Conservation (phyloP, 768 basidiomycete genomes). For the Macrolepiota dolichaula region DNA sequence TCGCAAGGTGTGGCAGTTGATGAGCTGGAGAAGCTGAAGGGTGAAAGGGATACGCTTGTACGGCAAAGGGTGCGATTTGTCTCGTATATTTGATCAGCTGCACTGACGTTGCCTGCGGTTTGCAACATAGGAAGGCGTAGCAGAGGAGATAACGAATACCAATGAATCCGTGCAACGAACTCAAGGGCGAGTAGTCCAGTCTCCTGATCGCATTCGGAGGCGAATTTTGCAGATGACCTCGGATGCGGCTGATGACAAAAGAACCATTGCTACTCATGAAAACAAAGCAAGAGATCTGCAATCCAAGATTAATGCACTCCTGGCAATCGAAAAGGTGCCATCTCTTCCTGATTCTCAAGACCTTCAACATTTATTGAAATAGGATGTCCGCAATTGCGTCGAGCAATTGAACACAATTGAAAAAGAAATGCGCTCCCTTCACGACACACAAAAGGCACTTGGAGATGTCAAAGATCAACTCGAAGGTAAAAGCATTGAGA, state of each 20-base stretch:
- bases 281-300: conserved; percentile 76
- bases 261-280: conserved; percentile 59
- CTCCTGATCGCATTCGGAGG: conserved; percentile 84
- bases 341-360: background rate
- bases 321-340: conserved; percentile 71
- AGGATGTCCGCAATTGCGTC: conserved; percentile 71
- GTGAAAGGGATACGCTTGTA: conserved; percentile 61
- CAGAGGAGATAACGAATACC: conserved; percentile 54
- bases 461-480: conserved; percentile 65
- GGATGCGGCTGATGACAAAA: conserved; percentile 69
- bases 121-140: conserved; percentile 52
- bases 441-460: conserved; percentile 63
- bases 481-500: conserved; percentile 72
- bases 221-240: conserved; percentile 75
- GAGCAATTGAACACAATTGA: conserved; percentile 78
- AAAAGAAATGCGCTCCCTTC: conserved; percentile 61
- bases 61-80: conserved; percentile 53
- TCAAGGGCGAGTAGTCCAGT: conserved; percentile 80
- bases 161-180: conserved; percentile 62
- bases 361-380: background rate
- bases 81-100: background rate
- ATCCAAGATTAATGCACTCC: conserved; percentile 65
- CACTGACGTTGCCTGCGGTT: background rate
- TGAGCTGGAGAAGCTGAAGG: conserved; percentile 69
- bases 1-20: conserved; percentile 54